Conservation (phyloP, 2,329 filamentous ascomycete genomes). For the Trichoderma oligosporum region DNA sequence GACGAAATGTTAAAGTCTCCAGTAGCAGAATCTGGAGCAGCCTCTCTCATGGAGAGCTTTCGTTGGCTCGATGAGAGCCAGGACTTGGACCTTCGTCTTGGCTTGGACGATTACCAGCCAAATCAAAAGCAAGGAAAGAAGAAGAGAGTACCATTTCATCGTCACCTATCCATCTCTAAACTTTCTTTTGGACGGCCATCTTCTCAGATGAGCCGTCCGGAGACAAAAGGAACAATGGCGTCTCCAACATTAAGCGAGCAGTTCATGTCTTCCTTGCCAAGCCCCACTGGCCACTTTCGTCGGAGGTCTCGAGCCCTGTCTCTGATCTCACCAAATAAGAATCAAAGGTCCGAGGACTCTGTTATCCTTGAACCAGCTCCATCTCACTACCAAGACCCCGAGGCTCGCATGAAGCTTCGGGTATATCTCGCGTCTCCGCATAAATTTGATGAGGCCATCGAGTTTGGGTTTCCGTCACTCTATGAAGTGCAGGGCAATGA, state of each 20-base stretch:
- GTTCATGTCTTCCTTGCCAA: slow-evolving; percentile 23
- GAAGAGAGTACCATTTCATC: slow-evolving; percentile 60
- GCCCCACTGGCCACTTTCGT: slow-evolving; percentile 38
- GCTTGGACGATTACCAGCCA: slow-evolving; percentile 66
- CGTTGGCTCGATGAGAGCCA: slow-evolving; percentile 72
- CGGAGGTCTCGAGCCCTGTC: slow-evolving; percentile 55
- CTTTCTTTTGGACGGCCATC: slow-evolving; percentile 57
- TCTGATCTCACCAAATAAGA: slow-evolving; percentile 48
- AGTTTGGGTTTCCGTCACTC: slow-evolving; percentile 81
- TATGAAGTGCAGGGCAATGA: slow-evolving; percentile 41
- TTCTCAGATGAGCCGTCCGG: slow-evolving; percentile 47
- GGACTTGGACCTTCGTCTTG: slow-evolving; percentile 63
- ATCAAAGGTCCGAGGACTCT: slow-evolving; percentile 29
- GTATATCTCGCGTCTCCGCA: slow-evolving; percentile 84
- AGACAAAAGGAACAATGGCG: slow-evolving; percentile 39
- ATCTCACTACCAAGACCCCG: slow-evolving; percentile 84
- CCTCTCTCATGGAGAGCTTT: slow-evolving; percentile 63
- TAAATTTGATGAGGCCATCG: slow-evolving; percentile 92
- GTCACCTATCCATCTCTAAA: slow-evolving; percentile 68
- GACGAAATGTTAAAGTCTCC: slow-evolving; percentile 22
- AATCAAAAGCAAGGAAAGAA: slow-evolving; percentile 43
- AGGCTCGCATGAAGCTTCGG: slow-evolving; percentile 79
- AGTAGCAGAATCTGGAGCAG: slow-evolving; percentile 36
- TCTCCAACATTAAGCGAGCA: slow-evolving; percentile 28
- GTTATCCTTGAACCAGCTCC: slow-evolving; percentile 62